A percentile compares a stretch with the other conserved stretches of the same genome.
phyloP scores from a whole-genome alignment of 148 eudicot genomes.

The Silene conica region DNA sequence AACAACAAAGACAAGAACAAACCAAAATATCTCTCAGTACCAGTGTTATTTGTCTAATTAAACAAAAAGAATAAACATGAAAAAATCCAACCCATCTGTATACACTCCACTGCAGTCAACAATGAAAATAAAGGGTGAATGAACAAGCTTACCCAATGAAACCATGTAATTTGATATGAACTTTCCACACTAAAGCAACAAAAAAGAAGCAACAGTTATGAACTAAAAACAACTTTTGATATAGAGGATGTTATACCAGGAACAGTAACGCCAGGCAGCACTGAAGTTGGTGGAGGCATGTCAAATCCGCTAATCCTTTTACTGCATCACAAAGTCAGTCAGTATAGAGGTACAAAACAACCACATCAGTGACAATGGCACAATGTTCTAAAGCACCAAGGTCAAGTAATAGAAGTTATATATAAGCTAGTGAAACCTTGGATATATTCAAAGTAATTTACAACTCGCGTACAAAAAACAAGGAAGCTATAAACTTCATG shows the following conservation, averaged over 20 bases:
- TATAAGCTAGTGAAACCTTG: background rate
- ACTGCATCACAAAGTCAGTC: constrained; percentile 39
- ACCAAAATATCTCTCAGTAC: constrained; percentile 84
- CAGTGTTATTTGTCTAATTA: constrained; percentile 48
- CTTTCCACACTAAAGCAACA: constrained; percentile 80
- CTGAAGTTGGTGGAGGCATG: constrained; percentile 95
- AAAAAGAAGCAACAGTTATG: constrained; percentile 47
- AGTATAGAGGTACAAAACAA: constrained; percentile 6
- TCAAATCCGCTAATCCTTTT: constrained; percentile 96
- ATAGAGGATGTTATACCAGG: constrained; percentile 48
- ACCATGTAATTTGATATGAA: constrained; percentile 71
- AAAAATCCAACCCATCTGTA: constrained; percentile 30
- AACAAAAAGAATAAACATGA: constrained; percentile 27
- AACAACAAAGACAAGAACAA: constrained; percentile 94
- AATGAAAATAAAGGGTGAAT: constrained; percentile 37
- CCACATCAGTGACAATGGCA: background rate
- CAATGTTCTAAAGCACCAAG: background rate
- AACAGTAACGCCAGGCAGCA: constrained; percentile 57
- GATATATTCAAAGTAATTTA: background rate
- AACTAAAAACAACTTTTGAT: constrained; percentile 24
- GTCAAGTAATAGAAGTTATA: background rate
- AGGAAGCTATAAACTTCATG: background rate
- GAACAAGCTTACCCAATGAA: constrained; percentile 83
- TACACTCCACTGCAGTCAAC: constrained; percentile 26
- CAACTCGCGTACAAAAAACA: background rate